phyloP scores from a whole-genome alignment of 192 early-diverging fungal species.

The Mortierella claussenii region DNA sequence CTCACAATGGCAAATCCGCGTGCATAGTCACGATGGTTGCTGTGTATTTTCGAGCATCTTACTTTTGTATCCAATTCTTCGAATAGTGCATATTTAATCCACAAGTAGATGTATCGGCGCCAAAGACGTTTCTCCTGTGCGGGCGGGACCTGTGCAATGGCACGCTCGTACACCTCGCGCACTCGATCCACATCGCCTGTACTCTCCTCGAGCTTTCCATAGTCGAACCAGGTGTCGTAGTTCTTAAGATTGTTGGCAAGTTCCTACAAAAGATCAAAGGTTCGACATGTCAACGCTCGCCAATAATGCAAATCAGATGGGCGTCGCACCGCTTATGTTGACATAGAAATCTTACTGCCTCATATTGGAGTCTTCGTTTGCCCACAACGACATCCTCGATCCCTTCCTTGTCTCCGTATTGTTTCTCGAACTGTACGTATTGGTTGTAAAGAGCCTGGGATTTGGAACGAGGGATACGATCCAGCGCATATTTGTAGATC shows the following conservation, averaged over 20 bases:
- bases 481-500: slow-evolving; percentile 96
- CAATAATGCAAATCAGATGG: not conserved
- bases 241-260: slow-evolving; percentile 81
- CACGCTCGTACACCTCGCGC: slow-evolving; percentile 96
- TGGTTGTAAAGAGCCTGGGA: slow-evolving; percentile 92
- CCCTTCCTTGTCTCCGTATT: slow-evolving; percentile 86
- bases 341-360: slow-evolving; percentile 62
- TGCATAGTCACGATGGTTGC: too few species aligned
- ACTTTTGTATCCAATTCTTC: slow-evolving; percentile 89
- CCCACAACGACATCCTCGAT: slow-evolving; percentile 92
- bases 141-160: slow-evolving; percentile 88
- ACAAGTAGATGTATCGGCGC: slow-evolving; percentile 98
- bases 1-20: too few species aligned
- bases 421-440: slow-evolving; percentile 98
- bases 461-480: slow-evolving; percentile 82
- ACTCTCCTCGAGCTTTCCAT: slow-evolving; percentile 87
- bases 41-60: not conserved
- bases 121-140: slow-evolving; percentile 92
- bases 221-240: slow-evolving; percentile 99
- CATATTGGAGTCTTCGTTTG: slow-evolving; percentile 93
- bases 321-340: not conserved
- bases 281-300: not conserved
- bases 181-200: slow-evolving; percentile 76
- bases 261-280: slow-evolving; percentile 28
- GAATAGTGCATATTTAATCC: slow-evolving; percentile 97